Conservation (phyloP, 805 yeast genomes). For the Spathaspora passalidarum region DNA sequence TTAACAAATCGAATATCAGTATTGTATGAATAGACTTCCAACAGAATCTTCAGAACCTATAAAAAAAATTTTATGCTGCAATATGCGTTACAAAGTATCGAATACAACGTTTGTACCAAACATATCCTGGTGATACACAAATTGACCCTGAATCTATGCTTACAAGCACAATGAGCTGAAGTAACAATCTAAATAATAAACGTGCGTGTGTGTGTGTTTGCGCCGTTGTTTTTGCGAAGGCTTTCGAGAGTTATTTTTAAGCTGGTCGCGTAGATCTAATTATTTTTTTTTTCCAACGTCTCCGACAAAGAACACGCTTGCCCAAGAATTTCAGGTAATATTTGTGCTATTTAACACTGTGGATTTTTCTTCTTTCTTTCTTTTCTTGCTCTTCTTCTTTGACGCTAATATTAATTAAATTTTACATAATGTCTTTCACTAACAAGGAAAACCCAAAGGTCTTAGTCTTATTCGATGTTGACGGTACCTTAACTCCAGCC, state of each 20-base stretch:
- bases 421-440: slow-evolving; percentile 51
- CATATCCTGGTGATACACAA: too few relatives aligned
- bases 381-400: slow-evolving; percentile 1
- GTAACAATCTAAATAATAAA: too few relatives aligned
- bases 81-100: too few relatives aligned
- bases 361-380: slow-evolving; percentile 2
- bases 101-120: too few relatives aligned
- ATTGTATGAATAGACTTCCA: too few relatives aligned
- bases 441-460: slow-evolving; percentile 81
- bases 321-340: background rate
- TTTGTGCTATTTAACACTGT: background rate
- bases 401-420: background rate
- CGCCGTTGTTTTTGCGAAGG: background rate
- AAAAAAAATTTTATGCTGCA: too few relatives aligned
- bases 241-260: too few relatives aligned
- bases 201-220: background rate
- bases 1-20: too few relatives aligned
- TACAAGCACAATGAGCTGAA: too few relatives aligned
- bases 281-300: background rate
- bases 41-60: too few relatives aligned
- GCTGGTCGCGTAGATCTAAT: background rate
- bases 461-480: slow-evolving; percentile 93
- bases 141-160: too few relatives aligned
- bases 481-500: slow-evolving; percentile 98
- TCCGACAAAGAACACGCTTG: background rate